A percentile compares a stretch with the other conserved stretches of the same genome.
phyloP scores from a whole-genome alignment of 441 rosid genomes.

The Croton laevigatus region DNA sequence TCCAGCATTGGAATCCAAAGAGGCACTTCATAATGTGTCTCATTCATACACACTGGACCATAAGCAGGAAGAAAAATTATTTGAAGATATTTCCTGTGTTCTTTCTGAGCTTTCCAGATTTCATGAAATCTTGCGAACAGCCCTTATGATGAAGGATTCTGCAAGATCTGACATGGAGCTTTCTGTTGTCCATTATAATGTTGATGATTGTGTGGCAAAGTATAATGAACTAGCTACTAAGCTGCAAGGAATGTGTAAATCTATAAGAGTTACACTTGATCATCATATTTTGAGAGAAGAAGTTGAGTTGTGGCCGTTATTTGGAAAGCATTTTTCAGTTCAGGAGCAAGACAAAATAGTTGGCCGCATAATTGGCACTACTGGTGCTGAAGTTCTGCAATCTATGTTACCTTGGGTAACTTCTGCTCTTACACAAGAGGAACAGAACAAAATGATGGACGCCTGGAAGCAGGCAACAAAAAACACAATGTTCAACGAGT shows the following conservation, averaged over 20 bases:
- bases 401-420: conserved; percentile 81
- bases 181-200: conserved; percentile 16
- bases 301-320: conserved; percentile 70
- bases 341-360: conserved; percentile 62
- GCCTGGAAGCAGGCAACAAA: conserved; percentile 73
- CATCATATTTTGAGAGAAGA: conserved; percentile 59
- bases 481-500: conserved; percentile 69
- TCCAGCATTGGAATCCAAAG: conserved; percentile 70
- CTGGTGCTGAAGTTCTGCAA: conserved; percentile 71
- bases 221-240: conserved; percentile 50
- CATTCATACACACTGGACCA: conserved; percentile 73
- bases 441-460: conserved; percentile 74
- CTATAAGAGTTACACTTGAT: conserved; percentile 55
- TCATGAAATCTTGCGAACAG: conserved; percentile 31
- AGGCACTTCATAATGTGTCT: conserved; percentile 70
- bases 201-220: conserved; percentile 31
- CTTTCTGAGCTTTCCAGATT: conserved; percentile 48
- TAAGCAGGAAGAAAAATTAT: conserved; percentile 58
- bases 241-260: conserved; percentile 69
- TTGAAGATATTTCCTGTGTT: conserved; percentile 53
- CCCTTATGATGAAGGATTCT: conserved; percentile 18
- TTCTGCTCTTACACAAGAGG: conserved; percentile 59
- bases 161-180: conserved; percentile 14
- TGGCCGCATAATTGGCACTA: conserved; percentile 70
- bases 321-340: conserved; percentile 53